Base-by-base conservation (phyloP, 2,329 filamentous ascomycete genomes). In the Neofusicoccum sp. region DNA sequence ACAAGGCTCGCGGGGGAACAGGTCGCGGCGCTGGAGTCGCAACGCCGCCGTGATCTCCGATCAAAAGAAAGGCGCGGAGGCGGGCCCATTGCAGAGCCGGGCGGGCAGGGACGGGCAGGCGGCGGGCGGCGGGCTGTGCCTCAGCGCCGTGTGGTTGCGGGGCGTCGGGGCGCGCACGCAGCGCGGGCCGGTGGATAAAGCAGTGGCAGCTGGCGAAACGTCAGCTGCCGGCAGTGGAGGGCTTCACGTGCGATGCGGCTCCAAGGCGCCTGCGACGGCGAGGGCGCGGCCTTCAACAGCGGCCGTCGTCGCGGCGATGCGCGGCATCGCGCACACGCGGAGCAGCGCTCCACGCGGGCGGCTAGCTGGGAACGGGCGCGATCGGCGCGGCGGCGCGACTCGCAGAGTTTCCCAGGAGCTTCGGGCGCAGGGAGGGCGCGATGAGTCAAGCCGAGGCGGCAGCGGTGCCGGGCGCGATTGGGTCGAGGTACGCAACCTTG, bases 401-500 rank as follows among this genome's bases (percentile, higher is more conserved):
- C 51, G 51, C 51, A 56, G 38, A 43, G 51, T 43, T 56, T 56
- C 24, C 33, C 51, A 33, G 31, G 51, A 43, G 51, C 49, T 31
- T 20, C 28, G 43, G 31, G 40, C 40, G 6, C 40, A 43, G 40
- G 40, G 40, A 43, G 40, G 40, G 40, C 45, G 45, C 26, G 36
- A 43, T 56, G 51, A 56, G 36, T 56, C 51, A 56, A 56, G 51
- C 36, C 51, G 51, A 8, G 38, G 51, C 51, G 51, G 51, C 51
- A 28, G 4, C 14, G 11, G 36, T 56, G 51, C 51, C 51, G 47
- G 30, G 30, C 30, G 47, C 34, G 30, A 38, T 30, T 30, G 33
- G 14, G 33, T 51, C 30, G 16, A 51, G 47, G 38, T 20, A 43
- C 48, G 48, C 33, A 51, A 51, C 48, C 48, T 51, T 51, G 48